Conservation (phyloP, 371 early-diverging fungal species). For the Mucor mucedo region DNA sequence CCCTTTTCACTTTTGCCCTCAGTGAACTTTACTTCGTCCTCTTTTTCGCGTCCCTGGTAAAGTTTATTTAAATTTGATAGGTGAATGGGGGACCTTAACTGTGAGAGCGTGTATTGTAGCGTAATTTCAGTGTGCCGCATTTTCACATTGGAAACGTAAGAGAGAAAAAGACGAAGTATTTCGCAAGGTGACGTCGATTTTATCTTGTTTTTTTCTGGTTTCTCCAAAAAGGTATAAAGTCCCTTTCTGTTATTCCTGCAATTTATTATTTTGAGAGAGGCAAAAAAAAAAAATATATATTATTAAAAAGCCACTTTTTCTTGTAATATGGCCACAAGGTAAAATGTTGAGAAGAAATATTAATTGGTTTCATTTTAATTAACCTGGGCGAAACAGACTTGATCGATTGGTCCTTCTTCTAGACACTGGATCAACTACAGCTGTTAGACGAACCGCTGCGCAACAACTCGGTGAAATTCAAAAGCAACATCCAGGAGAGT, state of each 20-base stretch:
- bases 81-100: no score
- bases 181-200: constrained; percentile 3
- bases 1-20: no score
- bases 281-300: neutral
- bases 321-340: constrained; percentile 45
- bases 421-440: constrained; percentile 91
- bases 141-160: no score
- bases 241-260: constrained; percentile 1
- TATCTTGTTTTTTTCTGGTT: neutral
- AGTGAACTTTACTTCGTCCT: no score
- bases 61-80: no score
- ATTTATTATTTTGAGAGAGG: neutral
- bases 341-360: constrained; percentile 4
- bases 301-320: constrained; percentile 19
- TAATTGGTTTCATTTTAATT: neutral
- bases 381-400: constrained; percentile 59
- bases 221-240: constrained; percentile 3
- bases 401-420: constrained; percentile 92
- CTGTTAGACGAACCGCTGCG: constrained; percentile 90
- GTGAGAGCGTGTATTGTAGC: no score
- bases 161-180: neutral
- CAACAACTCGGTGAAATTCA: constrained; percentile 95
- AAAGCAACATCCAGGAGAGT: constrained; percentile 91
- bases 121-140: no score
- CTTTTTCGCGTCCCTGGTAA: no score